A percentile compares a stretch with the other conserved stretches of the same genome.
Conservation (phyloP, 2,329 filamentous ascomycete genomes). For the Epicoccum sorghinum region DNA sequence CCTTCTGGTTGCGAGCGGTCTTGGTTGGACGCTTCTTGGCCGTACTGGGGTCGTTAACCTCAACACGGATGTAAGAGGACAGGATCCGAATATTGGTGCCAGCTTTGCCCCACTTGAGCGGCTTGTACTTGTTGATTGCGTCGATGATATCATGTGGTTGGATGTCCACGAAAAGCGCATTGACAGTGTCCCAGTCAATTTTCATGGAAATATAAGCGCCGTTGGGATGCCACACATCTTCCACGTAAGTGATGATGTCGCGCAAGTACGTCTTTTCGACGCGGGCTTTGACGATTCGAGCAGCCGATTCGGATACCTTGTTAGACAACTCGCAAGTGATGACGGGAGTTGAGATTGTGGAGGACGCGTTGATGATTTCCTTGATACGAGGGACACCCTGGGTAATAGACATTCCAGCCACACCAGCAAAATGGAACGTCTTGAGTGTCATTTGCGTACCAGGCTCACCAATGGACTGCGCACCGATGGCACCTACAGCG, state of each 20-base stretch:
- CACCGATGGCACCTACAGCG: conserved; percentile 93
- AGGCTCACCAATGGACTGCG: conserved; percentile 96
- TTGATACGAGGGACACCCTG: conserved; percentile 99
- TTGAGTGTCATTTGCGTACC: conserved; percentile 99
- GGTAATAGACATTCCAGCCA: conserved; percentile 98
- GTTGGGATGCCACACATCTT: conserved; percentile 84
- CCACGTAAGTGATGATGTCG: conserved; percentile 79
- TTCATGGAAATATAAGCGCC: conserved; percentile 79
- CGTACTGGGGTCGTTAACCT: conserved; percentile 60
- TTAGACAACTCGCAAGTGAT: conserved; percentile 86
- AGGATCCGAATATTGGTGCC: conserved; percentile 62
- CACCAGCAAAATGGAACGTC: conserved; percentile 99
- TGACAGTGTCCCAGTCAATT: conserved; percentile 79
- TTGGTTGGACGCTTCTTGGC: conserved; percentile 38
- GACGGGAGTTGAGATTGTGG: conserved; percentile 90
- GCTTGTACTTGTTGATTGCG: conserved; percentile 80
- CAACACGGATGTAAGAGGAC: conserved; percentile 69
- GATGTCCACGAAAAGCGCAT: conserved; percentile 82
- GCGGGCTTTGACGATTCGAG: conserved; percentile 87
- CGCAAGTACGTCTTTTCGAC: conserved; percentile 94
- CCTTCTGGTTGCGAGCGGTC: conserved; percentile 55
- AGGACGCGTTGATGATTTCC: conserved; percentile 99
- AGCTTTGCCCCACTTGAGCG: conserved; percentile 73
- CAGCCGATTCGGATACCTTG: conserved; percentile 74
- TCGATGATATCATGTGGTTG: conserved; percentile 72